Percentiles rank a stretch among this genome's conserved stretches.
Conservation (phyloP, 1,139 yeast species). For the Yarrowia galli region DNA sequence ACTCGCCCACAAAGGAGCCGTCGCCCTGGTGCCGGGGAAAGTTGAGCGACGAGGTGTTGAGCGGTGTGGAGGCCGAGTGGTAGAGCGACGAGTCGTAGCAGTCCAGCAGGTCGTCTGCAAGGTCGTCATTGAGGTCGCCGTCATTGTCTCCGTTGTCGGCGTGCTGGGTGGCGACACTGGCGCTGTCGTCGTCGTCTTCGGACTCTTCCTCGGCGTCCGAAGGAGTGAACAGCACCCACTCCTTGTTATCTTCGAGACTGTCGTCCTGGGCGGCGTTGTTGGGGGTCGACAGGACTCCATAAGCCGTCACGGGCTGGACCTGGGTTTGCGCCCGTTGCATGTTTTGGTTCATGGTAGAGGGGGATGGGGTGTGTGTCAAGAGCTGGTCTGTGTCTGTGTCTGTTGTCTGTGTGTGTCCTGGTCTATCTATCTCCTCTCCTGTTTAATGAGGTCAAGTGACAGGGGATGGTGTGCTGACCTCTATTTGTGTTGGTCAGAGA, state of each 20-base stretch:
- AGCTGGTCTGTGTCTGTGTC: background rate
- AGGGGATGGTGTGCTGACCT: constrained; percentile 8
- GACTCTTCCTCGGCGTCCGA: constrained; percentile 33
- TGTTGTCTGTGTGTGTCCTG: background rate
- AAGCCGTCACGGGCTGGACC: constrained; percentile 32
- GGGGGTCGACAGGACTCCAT: constrained; percentile 23
- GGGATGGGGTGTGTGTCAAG: background rate
- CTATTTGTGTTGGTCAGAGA: background rate
- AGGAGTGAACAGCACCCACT: constrained; percentile 33
- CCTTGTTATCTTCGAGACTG: constrained; percentile 23
- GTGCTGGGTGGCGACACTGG: constrained; percentile 29
- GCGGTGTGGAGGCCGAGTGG: constrained; percentile 17
- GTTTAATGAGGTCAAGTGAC: constrained; percentile 9
- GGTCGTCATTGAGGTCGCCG: constrained; percentile 27
- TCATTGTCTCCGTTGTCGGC: constrained; percentile 14
- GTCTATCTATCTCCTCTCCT: background rate
- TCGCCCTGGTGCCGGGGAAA: constrained; percentile 36
- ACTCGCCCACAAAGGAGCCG: constrained; percentile 29
- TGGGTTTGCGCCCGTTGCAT: constrained; percentile 28
- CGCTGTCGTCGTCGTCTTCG: constrained; percentile 32
- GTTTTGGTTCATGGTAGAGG: constrained; percentile 17
- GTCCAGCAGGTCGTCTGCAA: constrained; percentile 34
- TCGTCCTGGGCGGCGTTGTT: constrained; percentile 15
- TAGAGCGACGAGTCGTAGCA: constrained; percentile 35
- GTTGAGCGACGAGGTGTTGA: constrained; percentile 28